Conservation (phyloP, 306 rosid genomes). For the Ochetophila trinervis region DNA sequence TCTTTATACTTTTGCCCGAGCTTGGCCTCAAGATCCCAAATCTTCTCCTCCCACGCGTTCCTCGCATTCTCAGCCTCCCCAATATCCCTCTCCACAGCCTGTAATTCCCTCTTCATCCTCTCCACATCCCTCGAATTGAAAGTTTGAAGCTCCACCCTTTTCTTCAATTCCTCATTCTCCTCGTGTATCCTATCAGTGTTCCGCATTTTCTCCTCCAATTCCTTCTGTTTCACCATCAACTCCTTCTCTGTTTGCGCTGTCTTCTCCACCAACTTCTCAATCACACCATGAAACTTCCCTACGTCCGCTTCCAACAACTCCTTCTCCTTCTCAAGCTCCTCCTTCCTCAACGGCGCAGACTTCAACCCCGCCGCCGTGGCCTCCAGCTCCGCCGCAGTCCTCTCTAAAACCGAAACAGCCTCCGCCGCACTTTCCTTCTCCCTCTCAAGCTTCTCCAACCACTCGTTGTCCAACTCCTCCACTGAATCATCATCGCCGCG, state of each 20-base stretch:
- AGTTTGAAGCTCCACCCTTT: constrained; percentile 62
- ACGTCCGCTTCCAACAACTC: constrained; percentile 59
- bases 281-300: constrained; percentile 59
- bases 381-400: constrained; percentile 25
- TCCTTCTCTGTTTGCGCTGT: constrained; percentile 41
- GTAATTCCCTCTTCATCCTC: constrained; percentile 87
- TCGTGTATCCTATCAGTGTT: constrained; percentile 45
- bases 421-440: constrained; percentile 39
- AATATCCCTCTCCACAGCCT: constrained; percentile 78
- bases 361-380: constrained; percentile 40
- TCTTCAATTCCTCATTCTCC: constrained; percentile 71
- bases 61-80: constrained; percentile 63
- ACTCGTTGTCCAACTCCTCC: constrained; percentile 44
- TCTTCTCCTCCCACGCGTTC: constrained; percentile 75
- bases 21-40: constrained; percentile 59
- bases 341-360: constrained; percentile 48
- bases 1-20: constrained; percentile 59
- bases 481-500: constrained; percentile 61
- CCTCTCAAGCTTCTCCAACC: constrained; percentile 39
- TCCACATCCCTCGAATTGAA: constrained; percentile 76
- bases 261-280: constrained; percentile 41
- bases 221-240: constrained; percentile 57
- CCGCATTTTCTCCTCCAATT: constrained; percentile 49
- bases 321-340: constrained; percentile 62
- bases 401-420: constrained; percentile 22